Evolutionary conservation across 2,329 filamentous ascomycete genomes (phyloP).

Genomic region (Byssothecium circinans): DNA sequence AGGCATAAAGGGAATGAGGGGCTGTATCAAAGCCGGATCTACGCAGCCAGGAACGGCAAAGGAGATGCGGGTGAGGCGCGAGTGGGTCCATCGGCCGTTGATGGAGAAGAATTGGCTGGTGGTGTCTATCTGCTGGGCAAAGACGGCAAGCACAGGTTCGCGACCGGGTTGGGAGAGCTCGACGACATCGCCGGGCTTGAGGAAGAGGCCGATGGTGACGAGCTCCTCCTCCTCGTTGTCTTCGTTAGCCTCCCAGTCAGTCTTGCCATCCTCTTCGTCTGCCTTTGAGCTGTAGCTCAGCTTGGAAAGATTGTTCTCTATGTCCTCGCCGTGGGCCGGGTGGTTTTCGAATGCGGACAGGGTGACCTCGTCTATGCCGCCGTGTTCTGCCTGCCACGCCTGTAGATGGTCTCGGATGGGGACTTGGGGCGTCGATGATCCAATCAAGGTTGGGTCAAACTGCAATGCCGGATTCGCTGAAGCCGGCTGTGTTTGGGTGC

Average conservation of each 20-base stretch:
- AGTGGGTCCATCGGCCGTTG: slow-evolving; percentile 53
- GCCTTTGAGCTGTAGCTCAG: slow-evolving; percentile 23
- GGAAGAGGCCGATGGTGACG: slow-evolving; percentile 40
- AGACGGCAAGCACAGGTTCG: slow-evolving; percentile 54
- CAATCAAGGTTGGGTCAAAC: slow-evolving; percentile 15
- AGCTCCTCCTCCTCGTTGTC: slow-evolving; percentile 34
- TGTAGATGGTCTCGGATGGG: slow-evolving; percentile 33
- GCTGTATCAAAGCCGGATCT: slow-evolving; percentile 47
- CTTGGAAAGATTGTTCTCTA: slow-evolving; percentile 29
- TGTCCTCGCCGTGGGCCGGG: slow-evolving; percentile 21
- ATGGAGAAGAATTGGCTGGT: slow-evolving; percentile 54
- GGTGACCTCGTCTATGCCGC: slow-evolving; percentile 30
- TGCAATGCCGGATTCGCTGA: slow-evolving; percentile 7
- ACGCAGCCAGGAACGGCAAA: slow-evolving; percentile 56
- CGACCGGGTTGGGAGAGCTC: slow-evolving; percentile 45
- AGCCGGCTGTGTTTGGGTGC: slow-evolving; percentile 10
- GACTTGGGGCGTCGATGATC: slow-evolving; percentile 14
- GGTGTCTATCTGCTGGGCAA: slow-evolving; percentile 46
- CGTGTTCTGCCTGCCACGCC: slow-evolving; percentile 50
- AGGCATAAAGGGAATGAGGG: slow-evolving; percentile 57
- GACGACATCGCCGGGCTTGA: slow-evolving; percentile 53
- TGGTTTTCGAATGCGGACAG: slow-evolving; percentile 36
- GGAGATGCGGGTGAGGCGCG: slow-evolving; percentile 42
- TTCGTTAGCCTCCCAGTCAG: slow-evolving; percentile 23
- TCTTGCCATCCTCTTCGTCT: slow-evolving; percentile 24